Percentiles rank a stretch among this genome's conserved stretches.
Evolutionary conservation across 2,329 filamentous ascomycete genomes (phyloP).

Genomic region (Talaromyces sp.): DNA sequence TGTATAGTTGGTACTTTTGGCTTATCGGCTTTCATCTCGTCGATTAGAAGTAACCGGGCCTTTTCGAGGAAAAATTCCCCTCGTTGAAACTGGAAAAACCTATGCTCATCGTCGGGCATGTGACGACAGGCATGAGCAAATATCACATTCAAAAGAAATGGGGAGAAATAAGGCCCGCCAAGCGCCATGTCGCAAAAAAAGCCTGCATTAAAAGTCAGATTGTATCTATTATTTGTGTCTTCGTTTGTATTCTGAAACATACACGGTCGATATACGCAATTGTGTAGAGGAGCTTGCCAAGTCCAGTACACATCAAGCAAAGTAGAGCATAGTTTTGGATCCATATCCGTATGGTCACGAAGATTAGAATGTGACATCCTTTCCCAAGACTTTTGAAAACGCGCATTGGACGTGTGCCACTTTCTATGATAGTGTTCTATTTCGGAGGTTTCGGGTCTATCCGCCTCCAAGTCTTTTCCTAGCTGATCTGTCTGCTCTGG

Average conservation of each 20-base stretch:
- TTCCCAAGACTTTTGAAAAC: slow-evolving; percentile 12
- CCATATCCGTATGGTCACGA: slow-evolving; percentile 9
- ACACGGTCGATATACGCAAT: slow-evolving; percentile 18
- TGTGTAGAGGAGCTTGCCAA: slow-evolving; percentile 18
- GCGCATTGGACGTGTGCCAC: slow-evolving; percentile 12
- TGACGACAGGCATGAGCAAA: slow-evolving; percentile 17
- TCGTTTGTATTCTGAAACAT: not conserved
- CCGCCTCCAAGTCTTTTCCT: not conserved
- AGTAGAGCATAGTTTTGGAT: slow-evolving; percentile 6
- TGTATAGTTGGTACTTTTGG: slow-evolving; percentile 17
- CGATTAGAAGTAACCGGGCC: slow-evolving; percentile 14
- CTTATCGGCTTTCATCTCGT: slow-evolving; percentile 14
- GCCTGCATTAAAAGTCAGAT: slow-evolving; percentile 2
- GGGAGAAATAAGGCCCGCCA: slow-evolving; percentile 16
- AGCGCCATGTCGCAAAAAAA: slow-evolving; percentile 19
- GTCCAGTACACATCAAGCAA: slow-evolving; percentile 17
- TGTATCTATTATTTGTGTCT: too few relatives aligned
- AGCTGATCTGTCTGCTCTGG: not conserved
- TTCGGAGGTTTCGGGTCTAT: slow-evolving; percentile 6
- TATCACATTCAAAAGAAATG: slow-evolving; percentile 14
- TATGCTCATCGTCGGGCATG: slow-evolving; percentile 12
- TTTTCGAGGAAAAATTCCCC: slow-evolving; percentile 14
- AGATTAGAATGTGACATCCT: slow-evolving; percentile 10
- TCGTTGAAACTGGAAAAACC: slow-evolving; percentile 8
- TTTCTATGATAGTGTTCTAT: slow-evolving; percentile 14